A percentile compares a stretch with the other conserved stretches of the same genome.
Conservation (phyloP, 2,329 filamentous ascomycete species). For the Verticillium dahliae region DNA sequence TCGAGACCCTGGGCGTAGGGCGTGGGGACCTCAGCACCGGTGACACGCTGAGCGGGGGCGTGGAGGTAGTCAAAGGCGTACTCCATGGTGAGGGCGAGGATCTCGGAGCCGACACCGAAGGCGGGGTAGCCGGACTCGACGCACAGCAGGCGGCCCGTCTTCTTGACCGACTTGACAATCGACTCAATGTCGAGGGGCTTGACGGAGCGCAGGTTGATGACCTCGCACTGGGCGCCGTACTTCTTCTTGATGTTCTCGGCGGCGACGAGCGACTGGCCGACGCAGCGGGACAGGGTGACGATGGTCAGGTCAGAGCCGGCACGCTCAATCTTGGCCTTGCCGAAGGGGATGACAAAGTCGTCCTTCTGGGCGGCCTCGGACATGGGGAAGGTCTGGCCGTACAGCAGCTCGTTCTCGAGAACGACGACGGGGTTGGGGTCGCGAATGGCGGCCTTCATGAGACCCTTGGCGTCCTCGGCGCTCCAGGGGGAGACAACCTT, state of each 20-base stretch:
- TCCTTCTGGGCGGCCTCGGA: conserved; percentile 91
- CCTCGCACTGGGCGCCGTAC: conserved; percentile 91
- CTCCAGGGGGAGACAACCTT: conserved; percentile 98
- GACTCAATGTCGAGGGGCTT: conserved; percentile 95
- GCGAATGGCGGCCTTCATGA: conserved; percentile 94
- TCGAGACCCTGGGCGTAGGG: conserved; percentile 91
- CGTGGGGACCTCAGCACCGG: conserved; percentile 93
- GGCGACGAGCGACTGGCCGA: conserved; percentile 82
- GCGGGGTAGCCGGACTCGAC: conserved; percentile 96
- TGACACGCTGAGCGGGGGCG: conserved; percentile 87
- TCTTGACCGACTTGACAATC: conserved; percentile 97
- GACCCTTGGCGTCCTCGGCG: conserved; percentile 95
- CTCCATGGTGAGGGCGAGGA: conserved; percentile 91
- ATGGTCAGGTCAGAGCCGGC: conserved; percentile 93
- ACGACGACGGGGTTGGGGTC: conserved; percentile 96
- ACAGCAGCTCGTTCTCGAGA: conserved; percentile 84
- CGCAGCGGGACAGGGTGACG: conserved; percentile 88
- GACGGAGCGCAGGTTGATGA: conserved; percentile 95
- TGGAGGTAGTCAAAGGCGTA: conserved; percentile 98
- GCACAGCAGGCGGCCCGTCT: conserved; percentile 85
- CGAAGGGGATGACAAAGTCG: conserved; percentile 95
- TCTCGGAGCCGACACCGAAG: conserved; percentile 88
- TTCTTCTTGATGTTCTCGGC: conserved; percentile 92
- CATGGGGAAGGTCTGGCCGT: conserved; percentile 94
- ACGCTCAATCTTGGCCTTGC: conserved; percentile 99